Evolutionary conservation across 306 rosid genomes (phyloP).

Genomic region (Hippophae tibetana): DNA sequence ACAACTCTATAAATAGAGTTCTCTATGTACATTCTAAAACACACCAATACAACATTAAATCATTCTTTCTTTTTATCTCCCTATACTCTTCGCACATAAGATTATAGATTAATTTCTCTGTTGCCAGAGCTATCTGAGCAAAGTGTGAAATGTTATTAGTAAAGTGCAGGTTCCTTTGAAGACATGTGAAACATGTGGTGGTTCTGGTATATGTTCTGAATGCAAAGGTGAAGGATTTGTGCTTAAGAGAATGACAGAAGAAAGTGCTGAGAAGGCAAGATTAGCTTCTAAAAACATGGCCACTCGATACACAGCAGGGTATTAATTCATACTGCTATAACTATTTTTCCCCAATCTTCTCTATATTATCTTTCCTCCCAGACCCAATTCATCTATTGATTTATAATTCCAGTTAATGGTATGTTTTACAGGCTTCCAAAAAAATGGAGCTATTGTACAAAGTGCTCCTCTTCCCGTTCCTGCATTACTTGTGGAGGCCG

Average conservation of each 20-base stretch:
- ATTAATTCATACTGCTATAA: conserved; percentile 13
- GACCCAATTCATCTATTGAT: no score
- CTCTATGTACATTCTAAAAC: no score
- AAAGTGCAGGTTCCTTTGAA: conserved; percentile 45
- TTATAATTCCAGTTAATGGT: conserved; percentile 1
- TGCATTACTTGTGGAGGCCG: conserved; percentile 69
- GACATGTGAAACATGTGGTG: conserved; percentile 61
- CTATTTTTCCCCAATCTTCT: neutral
- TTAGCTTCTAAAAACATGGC: conserved; percentile 59
- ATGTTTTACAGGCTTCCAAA: conserved; percentile 67
- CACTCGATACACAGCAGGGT: conserved; percentile 83
- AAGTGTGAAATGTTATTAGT: conserved; percentile 10
- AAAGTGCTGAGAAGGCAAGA: conserved; percentile 71
- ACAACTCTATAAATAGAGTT: no score
- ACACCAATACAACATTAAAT: no score
- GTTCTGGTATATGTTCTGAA: conserved; percentile 85
- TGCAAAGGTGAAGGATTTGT: conserved; percentile 96
- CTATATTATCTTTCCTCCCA: neutral
- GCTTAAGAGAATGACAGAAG: conserved; percentile 63
- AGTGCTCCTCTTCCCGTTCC: conserved; percentile 72
- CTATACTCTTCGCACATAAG: no score
- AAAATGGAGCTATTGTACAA: conserved; percentile 96
- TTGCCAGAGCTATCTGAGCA: conserved; percentile 16
- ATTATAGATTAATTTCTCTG: no score
- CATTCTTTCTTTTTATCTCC: no score